Conservation (phyloP, 2,329 filamentous ascomycete genomes). For the Ilyonectria mors-panacis region DNA sequence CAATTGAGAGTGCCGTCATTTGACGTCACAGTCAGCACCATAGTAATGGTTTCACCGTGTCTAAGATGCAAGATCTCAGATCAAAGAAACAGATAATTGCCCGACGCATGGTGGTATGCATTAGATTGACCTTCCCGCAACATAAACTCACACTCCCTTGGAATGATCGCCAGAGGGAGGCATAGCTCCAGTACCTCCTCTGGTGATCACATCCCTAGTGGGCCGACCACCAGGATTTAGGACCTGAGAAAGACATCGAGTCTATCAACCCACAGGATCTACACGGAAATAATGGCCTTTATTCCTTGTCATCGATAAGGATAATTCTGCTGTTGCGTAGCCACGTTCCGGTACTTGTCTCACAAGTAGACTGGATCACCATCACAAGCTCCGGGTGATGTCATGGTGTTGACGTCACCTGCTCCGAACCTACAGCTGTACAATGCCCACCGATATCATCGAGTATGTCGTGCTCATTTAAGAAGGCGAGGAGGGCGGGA, state of each 20-base stretch:
- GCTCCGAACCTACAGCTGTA: background rate
- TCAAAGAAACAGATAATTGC: too few species aligned
- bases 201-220: too few species aligned
- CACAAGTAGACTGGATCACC: background rate
- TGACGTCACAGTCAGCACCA: too few species aligned
- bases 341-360: background rate
- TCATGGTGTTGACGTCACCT: constrained; percentile 10
- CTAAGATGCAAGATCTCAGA: too few species aligned
- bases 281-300: background rate
- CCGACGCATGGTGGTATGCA: too few species aligned
- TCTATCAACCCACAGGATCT: background rate
- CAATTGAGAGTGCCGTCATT: too few species aligned
- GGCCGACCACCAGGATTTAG: too few species aligned
- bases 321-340: background rate
- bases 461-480: background rate
- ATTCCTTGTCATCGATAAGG: background rate
- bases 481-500: constrained; percentile 11
- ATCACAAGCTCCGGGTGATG: constrained; percentile 9
- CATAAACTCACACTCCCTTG: too few species aligned
- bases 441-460: background rate
- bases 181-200: too few species aligned
- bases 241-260: background rate
- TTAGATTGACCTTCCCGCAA: too few species aligned
- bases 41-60: too few species aligned
- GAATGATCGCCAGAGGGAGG: too few species aligned